Evolutionary conservation across 148 eudicot species (phyloP).

Genomic region (Drosera capensis): DNA sequence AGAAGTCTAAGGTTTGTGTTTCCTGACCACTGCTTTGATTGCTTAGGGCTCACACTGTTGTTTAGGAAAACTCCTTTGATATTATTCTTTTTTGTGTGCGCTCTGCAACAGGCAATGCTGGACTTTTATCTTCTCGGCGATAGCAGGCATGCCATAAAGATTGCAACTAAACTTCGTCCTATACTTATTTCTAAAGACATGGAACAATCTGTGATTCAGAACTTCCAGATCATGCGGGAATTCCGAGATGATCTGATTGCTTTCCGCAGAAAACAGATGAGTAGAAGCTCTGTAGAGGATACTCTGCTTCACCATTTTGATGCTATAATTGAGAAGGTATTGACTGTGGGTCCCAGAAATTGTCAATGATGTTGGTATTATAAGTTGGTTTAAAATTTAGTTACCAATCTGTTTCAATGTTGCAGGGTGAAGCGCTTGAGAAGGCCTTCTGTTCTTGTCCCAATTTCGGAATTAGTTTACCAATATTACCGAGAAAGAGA

Average conservation of each 20-base stretch:
- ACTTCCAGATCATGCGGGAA: conserved; percentile 41
- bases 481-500: conserved; percentile 1
- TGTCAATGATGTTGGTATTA: neutral
- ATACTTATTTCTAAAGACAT: conserved; percentile 42
- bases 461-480: conserved; percentile 11
- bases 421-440: conserved; percentile 36
- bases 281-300: conserved; percentile 31
- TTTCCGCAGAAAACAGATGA: conserved; percentile 19
- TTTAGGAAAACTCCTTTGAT: no score
- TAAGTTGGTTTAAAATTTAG: neutral
- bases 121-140: conserved; percentile 55
- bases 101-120: conserved; percentile 35
- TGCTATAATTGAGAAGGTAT: conserved; percentile 53
- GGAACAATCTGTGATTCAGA: conserved; percentile 37
- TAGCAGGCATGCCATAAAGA: conserved; percentile 12
- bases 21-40: no score
- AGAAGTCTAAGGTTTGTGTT: conserved; percentile 55
- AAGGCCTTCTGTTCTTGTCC: conserved; percentile 19
- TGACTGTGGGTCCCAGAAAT: no score
- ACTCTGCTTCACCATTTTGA: conserved; percentile 46
- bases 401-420: conserved; percentile 10
- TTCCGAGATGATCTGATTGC: conserved; percentile 32
- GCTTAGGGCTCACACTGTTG: no score
- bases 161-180: conserved; percentile 29
- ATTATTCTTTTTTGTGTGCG: neutral